These are phyloP conservation scores for Wickerhamomyces sp. DNA, from an alignment of 1,139 yeast genomes.

Conservation along the genomic window DNA sequence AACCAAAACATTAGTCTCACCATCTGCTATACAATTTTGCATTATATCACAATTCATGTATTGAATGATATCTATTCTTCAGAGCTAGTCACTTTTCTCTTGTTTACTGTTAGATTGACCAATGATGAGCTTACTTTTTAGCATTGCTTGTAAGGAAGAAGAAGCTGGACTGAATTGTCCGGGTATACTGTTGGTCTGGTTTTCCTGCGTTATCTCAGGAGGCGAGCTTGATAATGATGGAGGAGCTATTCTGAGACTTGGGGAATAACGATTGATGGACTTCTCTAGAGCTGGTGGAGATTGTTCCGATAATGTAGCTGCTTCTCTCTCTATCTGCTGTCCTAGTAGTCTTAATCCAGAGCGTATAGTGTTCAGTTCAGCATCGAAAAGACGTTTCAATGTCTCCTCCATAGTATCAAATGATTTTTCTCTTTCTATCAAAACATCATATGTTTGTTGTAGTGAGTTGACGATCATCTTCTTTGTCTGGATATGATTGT, in stretches of 20 bases:
- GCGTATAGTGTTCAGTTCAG: constrained; percentile 24
- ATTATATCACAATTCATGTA: neutral
- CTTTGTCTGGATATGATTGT: constrained; percentile 14
- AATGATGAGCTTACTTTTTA: neutral
- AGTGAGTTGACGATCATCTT: constrained; percentile 16
- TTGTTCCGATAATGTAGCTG: neutral
- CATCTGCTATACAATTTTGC: no score
- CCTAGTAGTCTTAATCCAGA: constrained; percentile 6
- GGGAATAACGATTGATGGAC: neutral
- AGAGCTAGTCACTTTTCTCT: neutral
- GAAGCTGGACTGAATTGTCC: neutral
- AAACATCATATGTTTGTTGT: constrained; percentile 8
- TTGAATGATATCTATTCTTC: neutral
- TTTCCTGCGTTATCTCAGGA: constrained; percentile 1
- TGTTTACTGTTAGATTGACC: neutral
- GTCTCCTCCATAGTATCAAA: constrained; percentile 13
- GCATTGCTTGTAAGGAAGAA: neutral
- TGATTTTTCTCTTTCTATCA: constrained; percentile 10
- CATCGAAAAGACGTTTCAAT: constrained; percentile 20
- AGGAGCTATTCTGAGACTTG: neutral
- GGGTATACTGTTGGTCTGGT: no score
- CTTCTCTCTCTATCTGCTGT: neutral
- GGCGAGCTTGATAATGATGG: constrained; percentile 12
- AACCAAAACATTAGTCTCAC: neutral
- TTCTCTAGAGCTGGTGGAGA: neutral